phyloP scores from a whole-genome alignment of 2,329 filamentous ascomycete genomes.

The Phaeosphaeriaceae sp. region DNA sequence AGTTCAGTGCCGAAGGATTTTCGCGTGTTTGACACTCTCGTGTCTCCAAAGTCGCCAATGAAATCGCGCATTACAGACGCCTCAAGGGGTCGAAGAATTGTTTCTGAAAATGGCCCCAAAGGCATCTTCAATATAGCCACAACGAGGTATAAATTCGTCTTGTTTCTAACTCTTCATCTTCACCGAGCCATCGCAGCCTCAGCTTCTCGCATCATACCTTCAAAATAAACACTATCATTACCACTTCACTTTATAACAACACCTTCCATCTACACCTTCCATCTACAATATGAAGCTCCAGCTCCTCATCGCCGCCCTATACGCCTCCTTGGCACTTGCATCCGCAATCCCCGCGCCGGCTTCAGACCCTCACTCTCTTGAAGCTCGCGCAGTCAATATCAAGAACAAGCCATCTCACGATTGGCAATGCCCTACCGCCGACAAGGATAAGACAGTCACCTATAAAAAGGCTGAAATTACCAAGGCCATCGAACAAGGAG shows the following conservation, averaged over 20 bases:
- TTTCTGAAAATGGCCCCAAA: too few relatives aligned
- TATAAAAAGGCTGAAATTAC: not conserved
- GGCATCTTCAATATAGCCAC: too few relatives aligned
- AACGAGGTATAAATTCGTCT: not conserved
- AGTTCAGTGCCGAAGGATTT: too few relatives aligned
- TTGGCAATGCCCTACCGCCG: not conserved
- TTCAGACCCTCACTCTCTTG: not conserved
- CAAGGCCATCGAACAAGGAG: not conserved
- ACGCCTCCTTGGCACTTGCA: not conserved
- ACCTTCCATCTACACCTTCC: too few relatives aligned
- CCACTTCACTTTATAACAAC: too few relatives aligned
- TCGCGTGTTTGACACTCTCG: too few relatives aligned
- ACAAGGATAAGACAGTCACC: not conserved
- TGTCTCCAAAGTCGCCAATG: too few relatives aligned
- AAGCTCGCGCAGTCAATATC: not conserved
- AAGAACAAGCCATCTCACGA: not conserved
- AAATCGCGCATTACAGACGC: too few relatives aligned
- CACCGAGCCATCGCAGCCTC: not conserved
- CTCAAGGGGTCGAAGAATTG: too few relatives aligned
- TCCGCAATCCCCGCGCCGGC: not conserved
- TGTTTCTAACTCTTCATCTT: not conserved
- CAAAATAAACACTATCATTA: too few relatives aligned
- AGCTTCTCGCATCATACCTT: not conserved
- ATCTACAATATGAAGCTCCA: not conserved
- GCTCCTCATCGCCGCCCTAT: not conserved